A percentile compares a stretch with the other conserved stretches of the same genome.
phyloP scores from a whole-genome alignment of 768 basidiomycete species.

The Hygrocybe punicea region DNA sequence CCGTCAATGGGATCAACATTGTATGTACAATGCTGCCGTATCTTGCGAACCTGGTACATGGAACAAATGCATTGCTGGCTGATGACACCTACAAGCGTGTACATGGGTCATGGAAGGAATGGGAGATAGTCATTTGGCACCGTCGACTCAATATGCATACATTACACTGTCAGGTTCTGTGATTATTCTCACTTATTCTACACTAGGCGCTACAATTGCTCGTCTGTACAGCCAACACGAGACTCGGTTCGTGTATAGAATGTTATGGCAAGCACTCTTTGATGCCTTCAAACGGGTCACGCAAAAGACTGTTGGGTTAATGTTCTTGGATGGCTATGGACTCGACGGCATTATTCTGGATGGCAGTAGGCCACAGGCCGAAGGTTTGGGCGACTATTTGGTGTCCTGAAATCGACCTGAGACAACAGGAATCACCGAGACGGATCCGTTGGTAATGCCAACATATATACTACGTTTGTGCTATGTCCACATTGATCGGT shows the following conservation, averaged over 20 bases:
- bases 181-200: background rate
- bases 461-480: too few species aligned
- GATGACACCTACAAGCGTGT: slow-evolving; percentile 19
- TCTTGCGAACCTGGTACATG: slow-evolving; percentile 11
- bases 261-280: slow-evolving; percentile 5
- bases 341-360: too few species aligned
- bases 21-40: slow-evolving; percentile 15
- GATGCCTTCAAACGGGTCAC: slow-evolving; percentile 4
- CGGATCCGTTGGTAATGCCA: too few species aligned
- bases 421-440: too few species aligned
- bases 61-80: slow-evolving; percentile 6
- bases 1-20: slow-evolving; percentile 7
- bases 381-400: too few species aligned
- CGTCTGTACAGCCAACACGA: slow-evolving; percentile 10
- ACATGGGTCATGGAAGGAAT: slow-evolving; percentile 20
- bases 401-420: too few species aligned
- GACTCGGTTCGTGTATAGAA: slow-evolving; percentile 7
- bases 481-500: too few species aligned
- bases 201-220: slow-evolving; percentile 8
- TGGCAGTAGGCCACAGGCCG: too few species aligned
- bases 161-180: background rate
- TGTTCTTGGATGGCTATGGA: too few species aligned
- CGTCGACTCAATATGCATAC: slow-evolving; percentile 11
- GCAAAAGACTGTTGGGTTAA: background rate
- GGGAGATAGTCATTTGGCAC: slow-evolving; percentile 22